Conservation (phyloP, 2,329 filamentous ascomycete genomes). For the Thermomyces lanuginosus region DNA sequence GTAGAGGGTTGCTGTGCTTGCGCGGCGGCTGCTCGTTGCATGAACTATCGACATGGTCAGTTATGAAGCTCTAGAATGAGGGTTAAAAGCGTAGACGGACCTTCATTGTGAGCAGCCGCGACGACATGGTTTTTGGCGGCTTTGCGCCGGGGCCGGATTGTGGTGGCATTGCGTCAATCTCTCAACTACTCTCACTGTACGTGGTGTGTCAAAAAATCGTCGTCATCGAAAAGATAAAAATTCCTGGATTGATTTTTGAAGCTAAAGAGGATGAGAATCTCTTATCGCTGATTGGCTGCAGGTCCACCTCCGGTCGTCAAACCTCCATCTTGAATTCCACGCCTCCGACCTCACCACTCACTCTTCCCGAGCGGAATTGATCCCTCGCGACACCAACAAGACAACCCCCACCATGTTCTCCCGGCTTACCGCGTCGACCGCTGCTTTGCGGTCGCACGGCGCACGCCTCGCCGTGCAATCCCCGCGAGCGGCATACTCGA, state of each 20-base stretch:
- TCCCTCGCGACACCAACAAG: slow-evolving; percentile 8
- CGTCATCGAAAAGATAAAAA: too few species aligned
- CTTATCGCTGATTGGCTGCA: not conserved
- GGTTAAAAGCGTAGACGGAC: slow-evolving; percentile 16
- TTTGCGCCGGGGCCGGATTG: slow-evolving; percentile 39
- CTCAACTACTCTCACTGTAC: too few species aligned
- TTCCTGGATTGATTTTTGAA: slow-evolving; percentile 1
- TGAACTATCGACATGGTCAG: slow-evolving; percentile 42
- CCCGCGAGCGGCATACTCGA: slow-evolving; percentile 27
- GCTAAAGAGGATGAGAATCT: not conserved
- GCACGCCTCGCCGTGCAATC: slow-evolving; percentile 7
- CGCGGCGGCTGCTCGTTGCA: slow-evolving; percentile 70
- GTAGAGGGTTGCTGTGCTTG: slow-evolving; percentile 27
- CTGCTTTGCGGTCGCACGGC: slow-evolving; percentile 26
- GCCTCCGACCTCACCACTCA: slow-evolving; percentile 8
- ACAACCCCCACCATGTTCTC: slow-evolving; percentile 32
- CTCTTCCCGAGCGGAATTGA: slow-evolving; percentile 4
- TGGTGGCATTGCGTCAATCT: too few species aligned
- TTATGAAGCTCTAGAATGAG: slow-evolving; percentile 3
- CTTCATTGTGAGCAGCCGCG: slow-evolving; percentile 81
- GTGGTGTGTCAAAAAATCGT: too few species aligned
- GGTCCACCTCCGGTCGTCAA: not conserved
- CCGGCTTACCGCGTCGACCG: slow-evolving; percentile 29
- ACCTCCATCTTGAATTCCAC: not conserved
- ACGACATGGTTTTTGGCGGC: slow-evolving; percentile 60